These are phyloP conservation scores for Hypoxylon fuscum DNA, from an alignment of 495 filamentous ascomycete species.

Conservation along the genomic window DNA sequence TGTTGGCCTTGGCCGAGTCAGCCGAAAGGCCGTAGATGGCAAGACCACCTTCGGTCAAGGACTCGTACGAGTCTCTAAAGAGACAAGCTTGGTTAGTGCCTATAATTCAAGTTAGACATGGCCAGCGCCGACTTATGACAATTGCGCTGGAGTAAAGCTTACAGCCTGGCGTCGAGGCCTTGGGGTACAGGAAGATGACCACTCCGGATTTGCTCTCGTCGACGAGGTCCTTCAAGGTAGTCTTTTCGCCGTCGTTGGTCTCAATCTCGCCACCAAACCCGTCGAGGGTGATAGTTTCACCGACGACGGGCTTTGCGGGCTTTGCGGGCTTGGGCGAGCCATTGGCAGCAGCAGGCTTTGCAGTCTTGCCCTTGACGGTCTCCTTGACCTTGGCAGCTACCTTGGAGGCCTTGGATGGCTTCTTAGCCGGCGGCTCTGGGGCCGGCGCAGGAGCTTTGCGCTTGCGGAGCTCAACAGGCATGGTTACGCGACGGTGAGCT, in stretches of 20 bases:
- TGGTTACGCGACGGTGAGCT: conserved; percentile 39
- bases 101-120: conserved; percentile 51
- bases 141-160: conserved; percentile 55
- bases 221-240: conserved; percentile 78
- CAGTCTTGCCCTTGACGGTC: conserved; percentile 47
- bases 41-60: conserved; percentile 81
- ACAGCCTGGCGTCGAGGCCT: conserved; percentile 95
- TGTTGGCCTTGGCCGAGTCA: conserved; percentile 89
- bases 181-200: conserved; percentile 94
- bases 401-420: conserved; percentile 56
- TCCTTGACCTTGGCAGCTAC: conserved; percentile 55
- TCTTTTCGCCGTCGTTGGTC: conserved; percentile 82
- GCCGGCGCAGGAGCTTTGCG: conserved; percentile 72
- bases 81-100: conserved; percentile 93
- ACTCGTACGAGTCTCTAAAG: conserved; percentile 84
- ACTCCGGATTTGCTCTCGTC: conserved; percentile 85
- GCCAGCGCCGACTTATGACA: conserved; percentile 16
- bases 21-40: conserved; percentile 87
- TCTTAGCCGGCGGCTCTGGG: conserved; percentile 64
- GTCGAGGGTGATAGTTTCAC: conserved; percentile 68
- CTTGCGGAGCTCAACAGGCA: conserved; percentile 75
- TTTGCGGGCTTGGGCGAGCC: conserved; percentile 39
- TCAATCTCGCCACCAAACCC: conserved; percentile 84
- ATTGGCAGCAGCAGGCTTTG: conserved; percentile 49
- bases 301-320: conserved; percentile 48